These are phyloP conservation scores for Diaporthe ampelina DNA, from an alignment of 2,329 filamentous ascomycete species.

Conservation along the genomic window DNA sequence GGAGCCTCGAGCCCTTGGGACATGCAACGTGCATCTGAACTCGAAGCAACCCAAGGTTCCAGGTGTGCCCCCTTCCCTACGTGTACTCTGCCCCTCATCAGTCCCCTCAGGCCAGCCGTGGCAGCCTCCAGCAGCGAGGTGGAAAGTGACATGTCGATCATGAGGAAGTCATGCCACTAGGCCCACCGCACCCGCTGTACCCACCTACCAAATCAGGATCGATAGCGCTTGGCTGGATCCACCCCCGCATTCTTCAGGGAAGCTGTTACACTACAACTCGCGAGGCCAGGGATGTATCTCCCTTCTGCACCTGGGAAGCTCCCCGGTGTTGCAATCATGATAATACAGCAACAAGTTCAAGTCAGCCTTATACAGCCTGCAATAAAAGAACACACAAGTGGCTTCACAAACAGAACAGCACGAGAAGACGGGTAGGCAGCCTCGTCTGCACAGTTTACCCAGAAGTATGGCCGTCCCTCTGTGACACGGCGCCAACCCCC, in stretches of 20 bases:
- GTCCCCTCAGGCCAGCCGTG: too few species aligned
- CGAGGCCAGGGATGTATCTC: not conserved
- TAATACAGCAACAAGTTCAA: not conserved
- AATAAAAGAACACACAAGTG: not conserved
- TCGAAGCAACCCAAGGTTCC: constrained; percentile 30
- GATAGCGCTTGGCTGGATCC: constrained; percentile 9
- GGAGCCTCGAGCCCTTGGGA: constrained; percentile 7
- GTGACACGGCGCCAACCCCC: not conserved
- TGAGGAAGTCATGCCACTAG: constrained; percentile 35
- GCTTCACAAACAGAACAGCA: too few species aligned
- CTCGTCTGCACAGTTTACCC: constrained; percentile 5
- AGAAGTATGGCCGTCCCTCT: constrained; percentile 15
- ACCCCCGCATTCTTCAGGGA: constrained; percentile 38
- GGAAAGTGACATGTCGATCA: constrained; percentile 32
- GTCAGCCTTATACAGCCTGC: not conserved
- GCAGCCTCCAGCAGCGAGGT: not conserved
- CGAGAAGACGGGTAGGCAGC: not conserved
- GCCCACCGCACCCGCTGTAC: constrained; percentile 1
- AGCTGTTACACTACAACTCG: not conserved
- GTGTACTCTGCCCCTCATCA: constrained; percentile 8
- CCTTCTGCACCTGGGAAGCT: not conserved
- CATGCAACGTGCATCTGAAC: not conserved
- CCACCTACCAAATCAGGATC: constrained; percentile 24
- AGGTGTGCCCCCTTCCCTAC: constrained; percentile 13
- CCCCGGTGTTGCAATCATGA: not conserved